Base-by-base conservation (phyloP, 2,329 filamentous ascomycete species). In the Tolypocladium amazonense region DNA sequence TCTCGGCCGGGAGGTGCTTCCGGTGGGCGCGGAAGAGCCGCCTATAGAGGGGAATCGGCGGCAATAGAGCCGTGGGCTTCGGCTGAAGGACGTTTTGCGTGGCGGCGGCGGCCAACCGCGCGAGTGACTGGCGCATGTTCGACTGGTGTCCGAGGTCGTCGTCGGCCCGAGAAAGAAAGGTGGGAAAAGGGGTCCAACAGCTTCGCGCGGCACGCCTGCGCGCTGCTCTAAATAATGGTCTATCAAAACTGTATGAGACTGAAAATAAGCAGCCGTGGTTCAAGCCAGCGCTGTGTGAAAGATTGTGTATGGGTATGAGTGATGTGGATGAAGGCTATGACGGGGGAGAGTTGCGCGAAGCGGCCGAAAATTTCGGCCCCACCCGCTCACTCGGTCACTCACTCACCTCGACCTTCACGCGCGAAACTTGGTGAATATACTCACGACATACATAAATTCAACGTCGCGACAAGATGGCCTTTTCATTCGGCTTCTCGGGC, bases 21-120 rank as follows among this genome's bases (percentile, higher is more conserved):
- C 94, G 85, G 75, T 99, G 94, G 4, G 89, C 87, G 64, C 94
- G 88, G 37, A 99, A 80, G 33, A 99, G 77, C 41, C 94, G 86
- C 61, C 94, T 85, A 77, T 97, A 99, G 11, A 99, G 82, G 2
- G 88, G 90, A 56, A 97, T 88, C 0, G 92, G 92, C 7, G 92
- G 92, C 45, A 97, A 81, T 15, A 97, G 82, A 47, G 90, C 89
- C 71, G 89, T 75, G 5, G 75, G 73, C 25, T 72, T 67, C 12
- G 75, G 75, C 1, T 69, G 66, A 33, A 79, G 66, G 39, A 71
- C 70, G 41, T 63, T 69, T 30, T 69, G 67, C 20, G 69, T 60
- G 61, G 70, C 62, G 39, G 76, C 74, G 9, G 77, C 74, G 30
- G 79, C 78, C 37, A 76, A 62, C 43, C 66, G 27, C 12, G 18